Conservation (phyloP, 257 asterid species). For the Nyctanthes arbortristis region DNA sequence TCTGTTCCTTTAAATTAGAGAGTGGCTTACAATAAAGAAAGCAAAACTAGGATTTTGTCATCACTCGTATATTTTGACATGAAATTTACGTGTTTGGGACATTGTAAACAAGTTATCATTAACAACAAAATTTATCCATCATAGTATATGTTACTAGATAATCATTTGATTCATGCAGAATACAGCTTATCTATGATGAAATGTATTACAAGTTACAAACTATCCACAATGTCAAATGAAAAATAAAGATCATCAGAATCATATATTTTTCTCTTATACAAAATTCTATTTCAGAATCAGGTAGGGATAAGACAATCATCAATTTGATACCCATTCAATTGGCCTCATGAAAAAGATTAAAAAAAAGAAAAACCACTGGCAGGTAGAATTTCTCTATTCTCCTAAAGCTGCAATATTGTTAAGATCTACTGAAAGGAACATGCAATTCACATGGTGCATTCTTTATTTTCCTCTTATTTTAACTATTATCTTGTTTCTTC, state of each 20-base stretch:
- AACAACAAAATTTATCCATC: neutral
- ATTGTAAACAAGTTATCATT: neutral
- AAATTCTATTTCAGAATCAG: neutral
- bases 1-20: neutral
- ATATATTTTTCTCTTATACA: neutral
- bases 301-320: neutral
- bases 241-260: neutral
- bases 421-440: neutral
- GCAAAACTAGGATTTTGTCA: neutral
- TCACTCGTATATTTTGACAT: no score
- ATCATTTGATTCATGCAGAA: neutral
- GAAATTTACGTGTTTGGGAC: neutral
- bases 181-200: neutral
- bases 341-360: neutral
- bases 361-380: neutral
- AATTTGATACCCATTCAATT: neutral
- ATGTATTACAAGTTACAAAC: neutral
- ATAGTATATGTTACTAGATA: neutral
- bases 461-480: slow-evolving; percentile 11
- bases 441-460: neutral
- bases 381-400: neutral
- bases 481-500: neutral
- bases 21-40: neutral
- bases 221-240: neutral
- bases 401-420: neutral